phyloP scores from a whole-genome alignment of 2,329 filamentous ascomycete species.

The Dothiorella sarmentorum region DNA sequence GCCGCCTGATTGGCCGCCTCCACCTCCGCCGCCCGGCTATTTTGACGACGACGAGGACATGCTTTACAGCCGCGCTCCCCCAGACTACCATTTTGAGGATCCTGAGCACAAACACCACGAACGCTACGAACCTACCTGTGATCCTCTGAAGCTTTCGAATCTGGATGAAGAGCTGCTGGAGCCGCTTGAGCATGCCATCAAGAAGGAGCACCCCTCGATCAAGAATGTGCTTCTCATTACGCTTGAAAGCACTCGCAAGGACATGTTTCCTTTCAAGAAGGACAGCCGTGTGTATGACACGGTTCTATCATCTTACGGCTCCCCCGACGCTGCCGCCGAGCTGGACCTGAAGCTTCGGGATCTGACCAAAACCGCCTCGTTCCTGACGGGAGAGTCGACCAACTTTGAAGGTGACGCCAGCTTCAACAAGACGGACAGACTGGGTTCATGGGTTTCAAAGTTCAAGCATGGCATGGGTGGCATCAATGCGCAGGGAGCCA shows the following conservation, averaged over 20 bases:
- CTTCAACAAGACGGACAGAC: neutral
- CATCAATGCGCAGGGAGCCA: slow-evolving; percentile 29
- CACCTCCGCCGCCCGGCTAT: neutral
- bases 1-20: neutral
- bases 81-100: neutral
- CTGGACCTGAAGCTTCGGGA: slow-evolving; percentile 29
- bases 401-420: slow-evolving; percentile 27
- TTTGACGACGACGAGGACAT: neutral
- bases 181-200: slow-evolving; percentile 29
- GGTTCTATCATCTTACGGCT: slow-evolving; percentile 28
- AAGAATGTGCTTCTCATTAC: slow-evolving; percentile 40
- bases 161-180: slow-evolving; percentile 31
- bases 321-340: slow-evolving; percentile 19
- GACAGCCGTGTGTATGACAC: slow-evolving; percentile 33
- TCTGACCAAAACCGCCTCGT: slow-evolving; percentile 32
- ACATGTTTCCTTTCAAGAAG: slow-evolving; percentile 40
- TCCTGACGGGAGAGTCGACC: slow-evolving; percentile 37
- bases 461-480: slow-evolving; percentile 24
- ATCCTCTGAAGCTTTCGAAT: slow-evolving; percentile 40
- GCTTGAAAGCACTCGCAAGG: slow-evolving; percentile 41
- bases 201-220: slow-evolving; percentile 31
- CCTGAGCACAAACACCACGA: neutral
- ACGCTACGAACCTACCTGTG: slow-evolving; percentile 32
- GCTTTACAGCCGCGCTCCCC: neutral
- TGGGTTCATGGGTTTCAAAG: neutral